Conservation (phyloP, 495 filamentous ascomycete genomes). For the Xylaria grammica region DNA sequence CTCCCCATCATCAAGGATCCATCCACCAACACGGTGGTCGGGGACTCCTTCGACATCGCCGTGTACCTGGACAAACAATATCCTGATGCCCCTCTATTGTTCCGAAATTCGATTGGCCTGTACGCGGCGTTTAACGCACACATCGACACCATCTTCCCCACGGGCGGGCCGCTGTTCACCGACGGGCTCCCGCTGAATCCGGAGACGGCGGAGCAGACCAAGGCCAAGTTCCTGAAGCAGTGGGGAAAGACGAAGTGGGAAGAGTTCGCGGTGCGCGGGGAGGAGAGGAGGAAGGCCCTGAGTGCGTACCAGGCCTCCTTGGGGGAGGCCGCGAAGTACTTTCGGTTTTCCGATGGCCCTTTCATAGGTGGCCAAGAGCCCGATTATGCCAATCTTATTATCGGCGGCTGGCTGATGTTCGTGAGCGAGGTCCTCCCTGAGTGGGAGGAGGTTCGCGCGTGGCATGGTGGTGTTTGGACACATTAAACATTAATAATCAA, state of each 20-base stretch:
- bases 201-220: constrained; percentile 42
- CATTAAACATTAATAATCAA: too few species aligned
- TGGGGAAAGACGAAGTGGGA: constrained; percentile 54
- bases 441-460: constrained; percentile 56
- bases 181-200: constrained; percentile 53
- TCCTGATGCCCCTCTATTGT: constrained; percentile 38
- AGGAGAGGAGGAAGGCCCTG: constrained; percentile 46
- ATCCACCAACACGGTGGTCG: constrained; percentile 46
- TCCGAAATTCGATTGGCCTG: constrained; percentile 10
- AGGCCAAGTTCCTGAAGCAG: constrained; percentile 54
- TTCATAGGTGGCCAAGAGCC: constrained; percentile 54
- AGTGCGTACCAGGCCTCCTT: constrained; percentile 46
- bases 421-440: constrained; percentile 43
- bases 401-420: constrained; percentile 66
- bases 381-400: constrained; percentile 66
- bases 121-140: constrained; percentile 51
- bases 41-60: constrained; percentile 69
- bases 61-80: constrained; percentile 59
- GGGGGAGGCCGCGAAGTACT: constrained; percentile 51
- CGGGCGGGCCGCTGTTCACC: constrained; percentile 32
- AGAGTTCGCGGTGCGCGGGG: constrained; percentile 47
- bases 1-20: constrained; percentile 63
- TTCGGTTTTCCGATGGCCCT: constrained; percentile 48
- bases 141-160: constrained; percentile 50
- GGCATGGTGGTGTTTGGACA: constrained; percentile 60